Evolutionary conservation across 2,329 filamentous ascomycete species (phyloP).

Genomic region (Fusarium fujikuroi): DNA sequence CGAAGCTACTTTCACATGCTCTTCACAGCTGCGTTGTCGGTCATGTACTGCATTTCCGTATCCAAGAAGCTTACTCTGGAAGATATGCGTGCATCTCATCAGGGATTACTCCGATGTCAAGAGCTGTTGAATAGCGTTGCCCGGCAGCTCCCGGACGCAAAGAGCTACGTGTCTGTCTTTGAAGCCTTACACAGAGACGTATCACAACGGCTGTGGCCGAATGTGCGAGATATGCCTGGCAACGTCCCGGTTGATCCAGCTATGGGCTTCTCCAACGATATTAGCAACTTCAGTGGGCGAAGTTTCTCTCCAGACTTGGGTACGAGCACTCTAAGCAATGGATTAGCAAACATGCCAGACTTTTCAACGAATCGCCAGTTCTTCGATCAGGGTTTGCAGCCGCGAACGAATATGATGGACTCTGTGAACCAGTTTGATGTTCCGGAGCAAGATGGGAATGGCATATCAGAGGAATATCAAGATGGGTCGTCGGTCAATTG

Average conservation of each 20-base stretch:
- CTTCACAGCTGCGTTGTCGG: constrained; percentile 56
- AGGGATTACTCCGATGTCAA: background rate
- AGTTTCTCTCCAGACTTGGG: rapidly evolving
- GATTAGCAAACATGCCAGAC: background rate
- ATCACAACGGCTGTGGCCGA: constrained; percentile 9
- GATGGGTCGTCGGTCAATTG: constrained; percentile 9
- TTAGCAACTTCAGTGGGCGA: background rate
- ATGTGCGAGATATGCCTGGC: background rate
- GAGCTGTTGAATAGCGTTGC: background rate
- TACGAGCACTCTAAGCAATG: background rate
- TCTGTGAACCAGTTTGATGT: background rate
- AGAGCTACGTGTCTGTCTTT: constrained; percentile 33
- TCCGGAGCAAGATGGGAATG: background rate
- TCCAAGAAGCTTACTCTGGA: constrained; percentile 8
- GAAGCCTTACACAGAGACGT: constrained; percentile 21
- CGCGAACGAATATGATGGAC: background rate
- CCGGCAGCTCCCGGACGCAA: constrained; percentile 32
- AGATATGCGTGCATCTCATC: background rate
- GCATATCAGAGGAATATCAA: background rate
- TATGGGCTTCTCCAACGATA: background rate
- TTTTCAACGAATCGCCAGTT: background rate
- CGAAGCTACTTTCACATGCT: constrained; percentile 61
- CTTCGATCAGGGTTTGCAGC: background rate
- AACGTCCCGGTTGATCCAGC: background rate
- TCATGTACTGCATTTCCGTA: constrained; percentile 47